These are phyloP conservation scores for Colletotrichum tamarilloi DNA, from an alignment of 2,329 filamentous ascomycete genomes.

Conservation along the genomic window DNA sequence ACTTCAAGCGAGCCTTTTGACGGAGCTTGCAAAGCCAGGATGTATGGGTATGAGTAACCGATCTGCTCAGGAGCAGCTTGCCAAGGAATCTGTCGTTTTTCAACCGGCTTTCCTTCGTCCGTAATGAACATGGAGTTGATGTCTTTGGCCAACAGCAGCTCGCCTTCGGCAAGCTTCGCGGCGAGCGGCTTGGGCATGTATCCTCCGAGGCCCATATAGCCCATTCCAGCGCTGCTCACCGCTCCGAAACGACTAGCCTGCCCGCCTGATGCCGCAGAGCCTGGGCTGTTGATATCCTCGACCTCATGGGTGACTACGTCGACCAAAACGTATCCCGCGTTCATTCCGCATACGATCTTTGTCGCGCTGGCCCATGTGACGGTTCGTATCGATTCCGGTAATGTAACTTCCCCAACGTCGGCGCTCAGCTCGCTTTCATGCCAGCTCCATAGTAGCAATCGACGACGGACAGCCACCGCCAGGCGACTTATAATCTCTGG, in stretches of 20 bases:
- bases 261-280: slow-evolving; percentile 70
- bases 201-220: slow-evolving; percentile 93
- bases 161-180: slow-evolving; percentile 81
- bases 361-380: slow-evolving; percentile 92
- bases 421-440: slow-evolving; percentile 88
- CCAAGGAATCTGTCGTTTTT: slow-evolving; percentile 94
- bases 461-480: slow-evolving; percentile 92
- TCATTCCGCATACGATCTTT: slow-evolving; percentile 89
- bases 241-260: slow-evolving; percentile 83
- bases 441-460: slow-evolving; percentile 93
- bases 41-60: slow-evolving; percentile 96
- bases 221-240: slow-evolving; percentile 88
- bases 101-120: slow-evolving; percentile 81
- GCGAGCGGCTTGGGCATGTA: slow-evolving; percentile 93
- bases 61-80: slow-evolving; percentile 86
- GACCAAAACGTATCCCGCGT: slow-evolving; percentile 89
- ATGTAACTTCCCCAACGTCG: slow-evolving; percentile 79
- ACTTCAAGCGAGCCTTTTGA: slow-evolving; percentile 89
- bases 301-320: slow-evolving; percentile 81
- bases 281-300: slow-evolving; percentile 83
- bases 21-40: slow-evolving; percentile 85
- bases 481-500: slow-evolving; percentile 92
- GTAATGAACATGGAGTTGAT: slow-evolving; percentile 95
- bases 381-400: slow-evolving; percentile 86
- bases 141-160: slow-evolving; percentile 96